Evolutionary conservation across 257 asterid species (phyloP).

Genomic region (Nicotiana tabacum): DNA sequence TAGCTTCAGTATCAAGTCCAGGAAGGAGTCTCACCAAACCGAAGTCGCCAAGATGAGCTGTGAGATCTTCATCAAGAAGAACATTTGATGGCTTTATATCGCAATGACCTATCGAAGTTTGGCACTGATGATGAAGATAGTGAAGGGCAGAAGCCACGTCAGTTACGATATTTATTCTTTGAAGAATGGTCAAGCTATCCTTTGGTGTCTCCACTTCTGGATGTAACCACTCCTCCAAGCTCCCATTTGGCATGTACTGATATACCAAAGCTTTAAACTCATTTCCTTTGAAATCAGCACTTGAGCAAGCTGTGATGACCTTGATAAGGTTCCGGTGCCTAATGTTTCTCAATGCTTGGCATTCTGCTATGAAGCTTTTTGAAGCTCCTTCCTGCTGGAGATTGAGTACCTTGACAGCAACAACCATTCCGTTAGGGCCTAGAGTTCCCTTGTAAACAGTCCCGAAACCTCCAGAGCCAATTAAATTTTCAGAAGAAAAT

Average conservation of each 20-base stretch:
- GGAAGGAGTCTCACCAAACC: slow-evolving; percentile 39
- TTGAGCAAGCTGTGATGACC: slow-evolving; percentile 46
- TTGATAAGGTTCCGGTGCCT: slow-evolving; percentile 44
- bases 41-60: slow-evolving; percentile 42
- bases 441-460: slow-evolving; percentile 38
- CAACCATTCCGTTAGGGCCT: slow-evolving; percentile 21
- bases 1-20: slow-evolving; percentile 1
- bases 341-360: slow-evolving; percentile 37
- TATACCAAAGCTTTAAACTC: slow-evolving; percentile 47
- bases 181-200: slow-evolving; percentile 25
- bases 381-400: slow-evolving; percentile 35
- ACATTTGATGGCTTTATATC: slow-evolving; percentile 48
- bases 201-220: slow-evolving; percentile 18
- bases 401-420: slow-evolving; percentile 44
- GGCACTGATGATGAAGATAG: slow-evolving; percentile 43
- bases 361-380: slow-evolving; percentile 46
- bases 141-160: slow-evolving; percentile 42
- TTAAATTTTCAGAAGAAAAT: slow-evolving; percentile 29
- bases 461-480: slow-evolving; percentile 44
- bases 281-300: slow-evolving; percentile 32
- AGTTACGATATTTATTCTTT: slow-evolving; percentile 30
- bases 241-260: slow-evolving; percentile 42
- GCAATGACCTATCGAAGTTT: slow-evolving; percentile 36
- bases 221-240: slow-evolving; percentile 48
- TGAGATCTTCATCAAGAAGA: slow-evolving; percentile 41